phyloP scores from a whole-genome alignment of 2,329 filamentous ascomycete genomes.

The Exutisphaerella laricina region DNA sequence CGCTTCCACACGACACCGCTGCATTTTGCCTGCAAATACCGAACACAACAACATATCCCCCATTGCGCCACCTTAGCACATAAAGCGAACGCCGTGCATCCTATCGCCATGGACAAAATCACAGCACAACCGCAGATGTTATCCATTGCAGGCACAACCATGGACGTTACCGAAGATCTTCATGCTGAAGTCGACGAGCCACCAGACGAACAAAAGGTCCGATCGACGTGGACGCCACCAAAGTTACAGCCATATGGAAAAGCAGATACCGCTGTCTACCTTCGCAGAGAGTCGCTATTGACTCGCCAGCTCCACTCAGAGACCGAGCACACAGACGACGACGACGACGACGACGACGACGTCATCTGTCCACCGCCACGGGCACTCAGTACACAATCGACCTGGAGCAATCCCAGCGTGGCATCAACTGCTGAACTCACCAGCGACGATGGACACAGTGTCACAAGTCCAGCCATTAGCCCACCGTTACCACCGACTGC shows the following conservation, averaged over 20 bases:
- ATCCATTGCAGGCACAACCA: slow-evolving; percentile 18
- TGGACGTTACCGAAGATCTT: slow-evolving; percentile 52
- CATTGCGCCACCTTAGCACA: background rate
- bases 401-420: slow-evolving; percentile 72
- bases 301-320: slow-evolving; percentile 70
- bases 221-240: slow-evolving; percentile 9
- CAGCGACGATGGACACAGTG: slow-evolving; percentile 70
- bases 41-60: background rate
- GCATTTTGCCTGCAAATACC: background rate
- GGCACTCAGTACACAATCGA: slow-evolving; percentile 54
- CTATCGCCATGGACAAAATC: slow-evolving; percentile 15
- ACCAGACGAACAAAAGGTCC: slow-evolving; percentile 54
- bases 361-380: slow-evolving; percentile 36
- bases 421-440: slow-evolving; percentile 85
- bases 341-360: slow-evolving; percentile 17
- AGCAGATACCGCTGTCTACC: slow-evolving; percentile 42
- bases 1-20: background rate
- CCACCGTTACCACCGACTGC: slow-evolving; percentile 65
- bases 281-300: slow-evolving; percentile 72
- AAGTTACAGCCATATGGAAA: slow-evolving; percentile 34
- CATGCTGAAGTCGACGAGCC: slow-evolving; percentile 80
- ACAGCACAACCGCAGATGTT: slow-evolving; percentile 14
- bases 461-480: slow-evolving; percentile 82
- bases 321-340: slow-evolving; percentile 41
- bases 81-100: slow-evolving; percentile 1